Evolutionary conservation across 306 rosid genomes (phyloP), one percentile per base, ranked within the genome.

Genomic region (Lathyrus sativus): DNA sequence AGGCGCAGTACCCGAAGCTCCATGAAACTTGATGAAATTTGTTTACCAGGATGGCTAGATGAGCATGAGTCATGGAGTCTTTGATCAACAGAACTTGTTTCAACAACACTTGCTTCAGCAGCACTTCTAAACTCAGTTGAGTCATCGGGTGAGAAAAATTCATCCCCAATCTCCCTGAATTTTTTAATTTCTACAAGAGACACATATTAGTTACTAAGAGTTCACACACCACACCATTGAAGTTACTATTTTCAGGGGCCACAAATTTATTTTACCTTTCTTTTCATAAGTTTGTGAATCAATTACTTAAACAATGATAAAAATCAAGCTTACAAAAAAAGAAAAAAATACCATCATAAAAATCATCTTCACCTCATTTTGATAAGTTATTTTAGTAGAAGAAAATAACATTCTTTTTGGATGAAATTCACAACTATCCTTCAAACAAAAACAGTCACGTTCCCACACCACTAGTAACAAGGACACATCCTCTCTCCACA

Each of bases 141-240:
- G 73, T 72, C 62, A 57, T 35, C 63, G 3, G 67, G 48, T 42
- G 78, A 62, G 45, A 74, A 12, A 11, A 67, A 69, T 56, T 74
- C 90, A 65, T 55, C 79, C 57, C 87, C 86, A n/a, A 89, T 84
- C 74, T 82, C 86, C 81, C 72, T 57, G n/a, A 92, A 76, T 55
- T 84, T 85, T 71, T 76, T 74, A 48, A 92, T 80, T 81, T 92
- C 96, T 92, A 89, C 83, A 78, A 71, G 67, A 72, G 33, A 38
- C 65, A 75, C 11, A 62, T 15, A 63, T 59, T 57, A 11, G 9
- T 68, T 46, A 69, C 57, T 11, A 60, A 71, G 42, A 59, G 44
- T 35, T 59, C 65, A 35, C 19, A 71, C 13, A 43, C 48, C 45
- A 56, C 22, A 50, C 33, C 65, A 67, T 29, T 42, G 18, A 24